Evolutionary conservation across 768 basidiomycete species (phyloP).

Genomic region (Amanita inopinata): DNA sequence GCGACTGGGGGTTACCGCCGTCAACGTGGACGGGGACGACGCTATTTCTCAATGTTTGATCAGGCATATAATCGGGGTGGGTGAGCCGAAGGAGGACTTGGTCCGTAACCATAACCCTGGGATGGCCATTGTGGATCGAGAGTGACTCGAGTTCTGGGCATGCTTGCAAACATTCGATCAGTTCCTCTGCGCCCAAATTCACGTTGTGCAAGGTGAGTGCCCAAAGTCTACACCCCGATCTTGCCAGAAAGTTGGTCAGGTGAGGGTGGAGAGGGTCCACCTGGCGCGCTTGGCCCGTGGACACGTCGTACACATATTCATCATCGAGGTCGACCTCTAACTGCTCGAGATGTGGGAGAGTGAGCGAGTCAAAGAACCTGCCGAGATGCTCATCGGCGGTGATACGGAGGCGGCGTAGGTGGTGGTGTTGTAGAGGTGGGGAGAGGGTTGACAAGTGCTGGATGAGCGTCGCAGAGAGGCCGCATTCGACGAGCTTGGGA

Average conservation of each 20-base stretch:
- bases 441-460: not conserved
- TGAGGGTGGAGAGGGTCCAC: not conserved
- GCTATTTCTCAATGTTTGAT: too few relatives aligned
- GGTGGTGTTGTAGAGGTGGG: not conserved
- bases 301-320: not conserved
- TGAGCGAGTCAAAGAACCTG: not conserved
- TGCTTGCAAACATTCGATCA: not conserved
- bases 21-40: not conserved
- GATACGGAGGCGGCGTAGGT: not conserved
- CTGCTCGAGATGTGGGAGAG: not conserved
- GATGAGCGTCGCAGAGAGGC: not conserved
- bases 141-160: not conserved
- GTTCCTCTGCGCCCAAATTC: not conserved
- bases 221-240: not conserved
- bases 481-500: conserved; percentile 1
- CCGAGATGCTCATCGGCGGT: conserved; percentile 1
- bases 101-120: not conserved
- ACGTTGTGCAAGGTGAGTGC: not conserved
- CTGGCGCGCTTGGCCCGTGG: not conserved
- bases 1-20: not conserved
- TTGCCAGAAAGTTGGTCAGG: not conserved
- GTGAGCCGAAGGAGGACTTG: not conserved
- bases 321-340: not conserved
- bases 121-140: not conserved
- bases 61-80: too few relatives aligned